These are phyloP conservation scores for Suillus cothurnatus DNA, from an alignment of 768 basidiomycete genomes.

Conservation along the genomic window DNA sequence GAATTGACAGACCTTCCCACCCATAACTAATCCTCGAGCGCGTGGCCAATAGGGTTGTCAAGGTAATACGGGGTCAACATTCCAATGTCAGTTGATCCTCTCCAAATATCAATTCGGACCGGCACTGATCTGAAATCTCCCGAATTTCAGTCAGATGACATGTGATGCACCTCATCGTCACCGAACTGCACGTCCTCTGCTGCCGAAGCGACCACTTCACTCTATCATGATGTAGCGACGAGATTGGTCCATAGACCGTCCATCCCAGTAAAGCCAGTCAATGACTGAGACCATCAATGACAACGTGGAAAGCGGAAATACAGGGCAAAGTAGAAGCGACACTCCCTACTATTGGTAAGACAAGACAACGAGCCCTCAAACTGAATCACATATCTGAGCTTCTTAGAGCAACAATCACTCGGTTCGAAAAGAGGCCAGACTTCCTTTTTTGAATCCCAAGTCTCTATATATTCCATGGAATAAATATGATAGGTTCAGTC, in stretches of 20 bases:
- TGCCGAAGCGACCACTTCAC: neutral
- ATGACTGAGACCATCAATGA: neutral
- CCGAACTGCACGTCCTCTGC: neutral
- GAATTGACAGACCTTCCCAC: neutral
- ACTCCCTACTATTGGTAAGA: neutral
- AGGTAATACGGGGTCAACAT: neutral
- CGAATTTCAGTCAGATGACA: neutral
- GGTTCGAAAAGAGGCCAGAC: neutral
- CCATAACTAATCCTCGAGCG: neutral
- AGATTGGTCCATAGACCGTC: too few relatives aligned
- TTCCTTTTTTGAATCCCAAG: neutral
- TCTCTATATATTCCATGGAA: neutral
- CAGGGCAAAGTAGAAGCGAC: neutral
- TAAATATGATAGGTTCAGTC: neutral
- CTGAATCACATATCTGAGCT: neutral
- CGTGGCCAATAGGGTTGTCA: neutral
- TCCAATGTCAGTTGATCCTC: neutral
- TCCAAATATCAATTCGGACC: neutral
- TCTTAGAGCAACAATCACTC: neutral
- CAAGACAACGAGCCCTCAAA: neutral
- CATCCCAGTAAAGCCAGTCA: too few relatives aligned
- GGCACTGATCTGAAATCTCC: neutral
- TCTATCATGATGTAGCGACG: too few relatives aligned
- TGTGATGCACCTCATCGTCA: neutral
- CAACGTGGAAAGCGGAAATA: neutral